Evolutionary conservation across 2,329 filamentous ascomycete genomes (phyloP).

Genomic region (Lachnellula subtilissima): DNA sequence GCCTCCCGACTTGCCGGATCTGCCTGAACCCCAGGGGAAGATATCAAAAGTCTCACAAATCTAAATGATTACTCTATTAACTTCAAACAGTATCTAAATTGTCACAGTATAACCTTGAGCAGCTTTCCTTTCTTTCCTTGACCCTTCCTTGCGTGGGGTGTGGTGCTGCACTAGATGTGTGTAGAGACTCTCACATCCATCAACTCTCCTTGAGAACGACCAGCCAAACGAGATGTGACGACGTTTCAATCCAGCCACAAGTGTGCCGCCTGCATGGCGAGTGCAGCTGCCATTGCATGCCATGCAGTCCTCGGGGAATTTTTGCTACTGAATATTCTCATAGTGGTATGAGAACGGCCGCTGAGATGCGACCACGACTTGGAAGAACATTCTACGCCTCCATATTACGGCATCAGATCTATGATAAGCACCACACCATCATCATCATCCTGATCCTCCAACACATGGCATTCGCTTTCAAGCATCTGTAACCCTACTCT

Average conservation of each 20-base stretch:
- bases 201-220: not conserved
- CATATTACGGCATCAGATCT: not conserved
- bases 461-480: not conserved
- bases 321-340: not conserved
- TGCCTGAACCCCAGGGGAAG: too few species aligned
- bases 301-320: constrained; percentile 4
- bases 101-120: too few species aligned
- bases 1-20: too few species aligned
- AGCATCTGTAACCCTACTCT: constrained; percentile 7
- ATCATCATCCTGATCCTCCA: too few species aligned
- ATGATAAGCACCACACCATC: constrained; percentile 3
- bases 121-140: too few species aligned
- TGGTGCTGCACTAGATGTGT: not conserved
- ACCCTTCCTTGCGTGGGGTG: too few species aligned
- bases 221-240: not conserved
- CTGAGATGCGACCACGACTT: constrained; percentile 4
- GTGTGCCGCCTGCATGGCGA: constrained; percentile 5
- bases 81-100: too few species aligned
- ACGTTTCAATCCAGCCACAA: constrained; percentile 6
- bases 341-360: constrained; percentile 1
- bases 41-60: too few species aligned
- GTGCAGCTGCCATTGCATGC: constrained; percentile 1
- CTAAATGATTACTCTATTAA: too few species aligned
- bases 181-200: not conserved
- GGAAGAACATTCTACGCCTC: not conserved